Evolutionary conservation across 106 monocot species (phyloP), one percentile per base, ranked within the genome.

Genomic region (Amphibolis antarctica): DNA sequence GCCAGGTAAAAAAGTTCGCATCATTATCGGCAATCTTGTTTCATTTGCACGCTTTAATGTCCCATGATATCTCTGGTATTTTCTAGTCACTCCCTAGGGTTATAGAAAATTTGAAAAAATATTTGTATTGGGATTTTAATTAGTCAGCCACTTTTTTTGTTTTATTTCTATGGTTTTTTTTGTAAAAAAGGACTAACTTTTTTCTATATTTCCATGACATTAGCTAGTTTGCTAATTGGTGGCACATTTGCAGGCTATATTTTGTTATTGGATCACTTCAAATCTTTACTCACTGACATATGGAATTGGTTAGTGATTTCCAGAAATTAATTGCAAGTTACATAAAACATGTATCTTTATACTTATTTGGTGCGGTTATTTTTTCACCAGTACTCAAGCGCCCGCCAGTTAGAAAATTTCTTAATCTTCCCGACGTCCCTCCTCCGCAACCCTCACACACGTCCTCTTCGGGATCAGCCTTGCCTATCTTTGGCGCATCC

Each of bases 251-350:
- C 80, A 94, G 93, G 93, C 93, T 28, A 83, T 94, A 55, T 94
- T 94, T 69, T 94, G 74, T 75, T 89, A 94, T 67, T 94, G 93
- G 93, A 67, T 88, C 22, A 94, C 93, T 59, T 94, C 93, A 57
- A 94, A 94, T 67, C 36, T 94, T 55, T 94, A 79, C 75, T 94
- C 93, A 23, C 89, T 94, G 56, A 12, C 60, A 9, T 89, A 83
- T 71, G 93, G 93, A 48, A 66, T 55, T 44, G 72, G 93, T 89
- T 22, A 83, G 86, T 74, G 45, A 12, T 44, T 45, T 72, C 44
- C 12, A 51, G 23, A 30, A 14, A 11, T 1, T 46, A 31, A 10
- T 59, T 22, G 44, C 26, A 55, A 9, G 22, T 25, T 55, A 22
- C 14, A 43, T 42, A 26, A 21, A 0, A 44, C 29, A 4, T 53